Evolutionary conservation across 495 filamentous ascomycete genomes (phyloP), one percentile per base, ranked within the genome.

Genomic region (Tuber calosporum): DNA sequence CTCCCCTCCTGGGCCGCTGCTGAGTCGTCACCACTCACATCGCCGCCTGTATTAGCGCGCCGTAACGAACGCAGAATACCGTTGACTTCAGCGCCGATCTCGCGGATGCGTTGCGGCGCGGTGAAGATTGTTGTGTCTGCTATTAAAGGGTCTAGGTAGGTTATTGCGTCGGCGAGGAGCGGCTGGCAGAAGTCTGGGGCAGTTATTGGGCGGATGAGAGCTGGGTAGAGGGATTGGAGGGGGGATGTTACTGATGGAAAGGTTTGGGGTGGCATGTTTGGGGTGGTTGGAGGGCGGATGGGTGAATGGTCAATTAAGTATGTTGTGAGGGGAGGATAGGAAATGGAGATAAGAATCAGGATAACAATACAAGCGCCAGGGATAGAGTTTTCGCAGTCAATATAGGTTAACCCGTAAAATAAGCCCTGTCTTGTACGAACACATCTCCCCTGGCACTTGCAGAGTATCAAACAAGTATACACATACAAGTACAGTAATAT

Each of bases 121-220:
- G 79, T 80, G 43, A 78, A 81, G 5, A 81, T 41, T 2, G 62
- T 73, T 26, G 71, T 71, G 34, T 75, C 68, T 39, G 78, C 79
- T 8, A 80, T 58, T 4, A 81, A 73, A 2, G 79, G 68, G 62
- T 80, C 79, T 17, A 80, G 79, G 69, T 74, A 9, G 36, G 39
- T 45, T 15, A 76, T 73, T 66, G 80, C 73, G 26, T 43, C 22
- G 62, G 77, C 75, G 8, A 81, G 71, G 17, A 81, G 70, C 17
- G 79, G 79, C 66, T 81, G 78, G 2, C 69, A 75, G 67, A 80
- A 80, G 6, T 79, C 58, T 26, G 79, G 79, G 38, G 80, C 68
- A 26, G 80, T 70, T n/a, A 75, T 73, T 7, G 76, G 76, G 9
- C 75, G 76, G 19, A 78, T 75, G 38, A 78, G 76, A 13, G 75